Evolutionary conservation across 306 rosid species (phyloP).

Genomic region (Castanea sativa): DNA sequence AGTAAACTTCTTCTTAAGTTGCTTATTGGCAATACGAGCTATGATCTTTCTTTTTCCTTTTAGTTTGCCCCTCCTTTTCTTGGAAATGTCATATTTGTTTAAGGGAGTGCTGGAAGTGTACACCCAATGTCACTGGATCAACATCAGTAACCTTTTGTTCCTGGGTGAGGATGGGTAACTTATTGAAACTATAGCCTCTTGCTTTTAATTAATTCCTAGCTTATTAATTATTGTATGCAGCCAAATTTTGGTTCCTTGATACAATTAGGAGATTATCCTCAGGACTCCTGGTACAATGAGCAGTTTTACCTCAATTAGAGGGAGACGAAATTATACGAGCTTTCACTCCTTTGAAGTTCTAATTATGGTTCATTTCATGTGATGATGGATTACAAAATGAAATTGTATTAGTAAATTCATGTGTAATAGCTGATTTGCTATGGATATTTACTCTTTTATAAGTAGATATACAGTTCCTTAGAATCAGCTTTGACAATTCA

Average conservation of each 20-base stretch:
- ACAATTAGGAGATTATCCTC: background rate
- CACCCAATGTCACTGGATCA: background rate
- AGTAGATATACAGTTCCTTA: background rate
- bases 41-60: background rate
- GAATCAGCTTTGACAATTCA: constrained; percentile 14
- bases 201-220: background rate
- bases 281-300: background rate
- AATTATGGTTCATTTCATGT: background rate
- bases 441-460: background rate
- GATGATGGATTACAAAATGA: background rate
- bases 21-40: background rate
- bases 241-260: background rate
- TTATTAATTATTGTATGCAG: background rate
- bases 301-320: too few relatives aligned
- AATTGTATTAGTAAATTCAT: too few relatives aligned
- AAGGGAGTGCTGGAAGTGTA: background rate
- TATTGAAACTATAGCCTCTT: background rate
- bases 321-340: background rate
- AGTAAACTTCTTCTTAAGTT: background rate
- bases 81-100: background rate
- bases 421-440: background rate
- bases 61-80: background rate
- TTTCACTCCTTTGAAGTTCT: background rate
- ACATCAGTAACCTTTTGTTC: background rate
- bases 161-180: background rate